These are phyloP conservation scores for Cyclotella kingstonii DNA, from an alignment of 108 stramenopile genomes.

Conservation along the genomic window DNA sequence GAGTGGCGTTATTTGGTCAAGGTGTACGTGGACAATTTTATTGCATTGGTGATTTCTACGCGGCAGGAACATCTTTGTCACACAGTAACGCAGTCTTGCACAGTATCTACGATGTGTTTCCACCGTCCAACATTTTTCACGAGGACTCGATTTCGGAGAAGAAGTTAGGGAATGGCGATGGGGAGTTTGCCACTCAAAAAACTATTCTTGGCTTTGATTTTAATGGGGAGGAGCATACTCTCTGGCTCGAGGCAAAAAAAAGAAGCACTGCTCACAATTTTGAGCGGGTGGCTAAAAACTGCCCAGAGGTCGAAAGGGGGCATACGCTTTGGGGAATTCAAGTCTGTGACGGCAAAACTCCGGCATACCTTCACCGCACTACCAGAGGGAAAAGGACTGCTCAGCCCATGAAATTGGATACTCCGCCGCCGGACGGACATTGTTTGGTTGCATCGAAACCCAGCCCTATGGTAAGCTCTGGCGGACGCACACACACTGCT, in stretches of 20 bases:
- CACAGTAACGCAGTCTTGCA: no score
- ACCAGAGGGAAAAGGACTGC: conserved; percentile 2
- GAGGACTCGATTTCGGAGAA: no score
- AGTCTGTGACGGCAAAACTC: background rate
- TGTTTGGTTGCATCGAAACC: background rate
- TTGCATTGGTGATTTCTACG: no score
- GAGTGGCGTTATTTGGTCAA: no score
- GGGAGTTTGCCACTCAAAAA: no score
- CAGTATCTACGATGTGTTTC: no score
- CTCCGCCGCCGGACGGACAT: background rate
- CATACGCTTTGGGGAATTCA: conserved; percentile 6
- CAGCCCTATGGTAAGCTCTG: background rate
- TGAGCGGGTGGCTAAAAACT: background rate
- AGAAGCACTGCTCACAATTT: background rate
- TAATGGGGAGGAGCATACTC: no score
- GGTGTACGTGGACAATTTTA: no score
- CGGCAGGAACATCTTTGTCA: no score
- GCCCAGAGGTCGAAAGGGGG: background rate
- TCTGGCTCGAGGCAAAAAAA: background rate
- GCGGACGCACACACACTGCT: background rate
- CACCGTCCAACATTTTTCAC: no score
- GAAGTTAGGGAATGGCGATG: no score
- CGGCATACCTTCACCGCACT: conserved; percentile 7
- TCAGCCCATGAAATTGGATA: background rate
- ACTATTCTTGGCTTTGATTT: no score